Evolutionary conservation across 2,329 filamentous ascomycete genomes (phyloP).

Genomic region (Dactylellina parvicollis): DNA sequence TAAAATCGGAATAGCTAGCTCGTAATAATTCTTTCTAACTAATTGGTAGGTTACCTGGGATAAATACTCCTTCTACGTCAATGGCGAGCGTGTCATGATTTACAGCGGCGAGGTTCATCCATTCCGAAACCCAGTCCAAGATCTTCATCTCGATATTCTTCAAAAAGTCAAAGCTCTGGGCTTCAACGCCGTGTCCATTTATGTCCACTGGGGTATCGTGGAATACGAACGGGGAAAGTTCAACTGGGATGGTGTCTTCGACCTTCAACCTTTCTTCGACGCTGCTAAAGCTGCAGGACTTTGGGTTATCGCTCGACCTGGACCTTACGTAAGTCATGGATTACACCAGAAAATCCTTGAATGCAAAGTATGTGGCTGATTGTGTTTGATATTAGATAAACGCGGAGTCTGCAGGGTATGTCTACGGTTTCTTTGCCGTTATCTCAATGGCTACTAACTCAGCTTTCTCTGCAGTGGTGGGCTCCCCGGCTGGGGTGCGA

Average conservation of each 20-base stretch:
- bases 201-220: slow-evolving; percentile 79
- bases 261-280: slow-evolving; percentile 77
- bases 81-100: slow-evolving; percentile 75
- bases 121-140: slow-evolving; percentile 68
- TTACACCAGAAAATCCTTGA: too few relatives aligned
- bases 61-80: slow-evolving; percentile 74
- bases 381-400: slow-evolving; percentile 57
- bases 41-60: slow-evolving; percentile 72
- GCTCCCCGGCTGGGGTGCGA: slow-evolving; percentile 81
- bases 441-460: not conserved
- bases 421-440: not conserved
- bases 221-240: slow-evolving; percentile 79
- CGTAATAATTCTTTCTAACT: not conserved
- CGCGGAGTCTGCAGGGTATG: slow-evolving; percentile 50
- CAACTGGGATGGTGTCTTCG: slow-evolving; percentile 76
- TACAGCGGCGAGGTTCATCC: slow-evolving; percentile 80
- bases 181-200: slow-evolving; percentile 82
- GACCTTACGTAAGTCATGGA: slow-evolving; percentile 55
- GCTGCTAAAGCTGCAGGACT: slow-evolving; percentile 78
- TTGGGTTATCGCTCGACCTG: slow-evolving; percentile 72
- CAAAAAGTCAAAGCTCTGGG: slow-evolving; percentile 84
- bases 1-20: not conserved
- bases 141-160: slow-evolving; percentile 76
- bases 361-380: too few relatives aligned
- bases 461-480: slow-evolving; percentile 71